Base-by-base conservation (phyloP, 768 basidiomycete species). In the Neoboletus brunneissimus region DNA sequence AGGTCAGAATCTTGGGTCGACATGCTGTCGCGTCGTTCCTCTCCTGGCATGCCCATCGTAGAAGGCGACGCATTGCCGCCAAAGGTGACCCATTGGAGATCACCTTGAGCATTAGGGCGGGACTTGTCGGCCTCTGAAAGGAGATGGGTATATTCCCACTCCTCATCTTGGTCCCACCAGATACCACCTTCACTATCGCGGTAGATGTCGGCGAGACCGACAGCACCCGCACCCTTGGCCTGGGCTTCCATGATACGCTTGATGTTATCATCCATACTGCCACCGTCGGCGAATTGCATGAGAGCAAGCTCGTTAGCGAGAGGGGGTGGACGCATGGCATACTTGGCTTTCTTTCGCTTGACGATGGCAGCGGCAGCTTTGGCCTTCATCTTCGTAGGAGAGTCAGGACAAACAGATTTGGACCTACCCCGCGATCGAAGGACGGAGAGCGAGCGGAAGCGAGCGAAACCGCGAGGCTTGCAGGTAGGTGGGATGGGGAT, bases 161-260 rank as follows among this genome's bases (percentile, higher is more conserved):
- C 81, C 67, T 90, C 88, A 12, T 87, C 86, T 52, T 79, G 81
- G 61, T 90, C 88, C 76, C 81, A 79, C 86, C 88, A 90, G 15
- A 89, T 51, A 0, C 82, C 80, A 23, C 86, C 87, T 25, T 78
- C 75, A 0, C 72, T 83, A 53, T 89, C 87, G 18, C 83, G 77
- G 69, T 81, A 81, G 4, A 86, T 79, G 48, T 80, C 84, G 1
- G 75, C 77, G 13, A 82, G 81, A 41, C 62, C 59, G 23, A 35
- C 18, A 4, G 67, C 66, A 0, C 73, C 75, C 1, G 72, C 71
- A 1, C 76, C 75, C 63, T 76, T 79, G 18, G 85, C 85, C 48
- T 83, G 83, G 5, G 75, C 71, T 46, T 80, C 76, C 78, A 86
- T 81, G 34, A 81, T 67, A 12, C 81, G 80, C 56, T 78, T 76